Evolutionary conservation across 2,329 filamentous ascomycete genomes (phyloP), one percentile per base, ranked within the genome.

Genomic region (Chaetothyriales sp.): DNA sequence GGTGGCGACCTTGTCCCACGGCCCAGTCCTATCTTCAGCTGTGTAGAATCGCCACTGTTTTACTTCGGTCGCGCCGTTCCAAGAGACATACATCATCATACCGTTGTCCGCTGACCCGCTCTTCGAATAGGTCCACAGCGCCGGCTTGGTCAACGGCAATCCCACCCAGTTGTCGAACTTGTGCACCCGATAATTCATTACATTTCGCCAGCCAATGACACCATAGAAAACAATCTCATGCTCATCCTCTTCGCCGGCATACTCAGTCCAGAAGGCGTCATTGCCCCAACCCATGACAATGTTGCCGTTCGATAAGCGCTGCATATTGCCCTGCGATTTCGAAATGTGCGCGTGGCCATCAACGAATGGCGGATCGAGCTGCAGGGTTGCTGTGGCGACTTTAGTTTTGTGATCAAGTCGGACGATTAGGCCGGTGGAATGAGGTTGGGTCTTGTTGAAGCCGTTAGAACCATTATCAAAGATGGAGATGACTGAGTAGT

Each of bases 51-150:
- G 61, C 66, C 66, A 76, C 4, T 60, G 63, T 18, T 54, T 54
- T n/a, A 74, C 65, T 47, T 74, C 72, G 1, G 73, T 75, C 0
- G 71, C 72, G 10, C 73, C 73, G 55, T 75, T 75, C 73, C 73
- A 75, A 50, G 64, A 66, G 15, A 66, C 64, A 37, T 67, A 61
- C 50, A 66, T 61, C 45, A 62, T 57, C 58, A 59, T 60, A 2
- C 40, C 25, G 15, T 6, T 10, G 50, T 37, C 20, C 15, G 50
- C 43, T 5, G 25, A 28, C 6, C 58, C 58, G 1, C 62, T 58
- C 20, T 58, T 60, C 6, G 69, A 64, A 48, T 69, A 70, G 0
- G 65, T 60, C 65, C 67, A 70, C 43, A 71, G 57, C 0, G 67
- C 68, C 2, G 69, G 69, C n/a, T 64, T 64, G 46, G 69, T 68